phyloP scores from a whole-genome alignment of 1,284 basidiomycete genomes.

The Exobasidium rhododendri region DNA sequence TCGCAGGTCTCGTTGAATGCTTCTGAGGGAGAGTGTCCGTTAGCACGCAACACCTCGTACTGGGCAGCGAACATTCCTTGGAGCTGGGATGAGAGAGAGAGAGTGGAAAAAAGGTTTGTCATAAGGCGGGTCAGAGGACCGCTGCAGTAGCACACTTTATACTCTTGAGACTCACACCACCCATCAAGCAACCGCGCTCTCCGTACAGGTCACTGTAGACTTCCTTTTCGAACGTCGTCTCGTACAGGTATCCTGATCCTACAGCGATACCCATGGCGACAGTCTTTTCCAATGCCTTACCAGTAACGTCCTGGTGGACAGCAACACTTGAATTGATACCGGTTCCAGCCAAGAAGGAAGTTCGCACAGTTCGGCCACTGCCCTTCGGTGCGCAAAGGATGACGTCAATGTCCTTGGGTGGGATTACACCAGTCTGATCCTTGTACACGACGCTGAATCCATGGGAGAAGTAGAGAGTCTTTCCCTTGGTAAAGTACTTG shows the following conservation, averaged over 20 bases:
- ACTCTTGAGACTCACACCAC: slow-evolving; percentile 66
- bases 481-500: slow-evolving; percentile 90
- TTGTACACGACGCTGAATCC: slow-evolving; percentile 99
- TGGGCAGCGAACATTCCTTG: slow-evolving; percentile 99
- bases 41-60: slow-evolving; percentile 97
- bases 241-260: slow-evolving; percentile 94
- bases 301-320: slow-evolving; percentile 87
- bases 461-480: slow-evolving; percentile 98
- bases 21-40: slow-evolving; percentile 95
- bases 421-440: slow-evolving; percentile 89
- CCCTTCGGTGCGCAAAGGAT: slow-evolving; percentile 99
- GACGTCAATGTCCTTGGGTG: slow-evolving; percentile 91
- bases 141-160: no score
- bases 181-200: slow-evolving; percentile 99
- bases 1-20: slow-evolving; percentile 91
- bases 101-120: neutral
- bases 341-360: slow-evolving; percentile 98
- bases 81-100: neutral
- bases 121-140: no score
- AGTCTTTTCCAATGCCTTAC: slow-evolving; percentile 96
- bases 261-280: slow-evolving; percentile 90
- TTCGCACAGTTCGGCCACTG: slow-evolving; percentile 96
- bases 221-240: slow-evolving; percentile 99
- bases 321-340: slow-evolving; percentile 90
- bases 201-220: slow-evolving; percentile 99